Evolutionary conservation across 306 rosid genomes (phyloP).

Genomic region (Vigna trinervia): DNA sequence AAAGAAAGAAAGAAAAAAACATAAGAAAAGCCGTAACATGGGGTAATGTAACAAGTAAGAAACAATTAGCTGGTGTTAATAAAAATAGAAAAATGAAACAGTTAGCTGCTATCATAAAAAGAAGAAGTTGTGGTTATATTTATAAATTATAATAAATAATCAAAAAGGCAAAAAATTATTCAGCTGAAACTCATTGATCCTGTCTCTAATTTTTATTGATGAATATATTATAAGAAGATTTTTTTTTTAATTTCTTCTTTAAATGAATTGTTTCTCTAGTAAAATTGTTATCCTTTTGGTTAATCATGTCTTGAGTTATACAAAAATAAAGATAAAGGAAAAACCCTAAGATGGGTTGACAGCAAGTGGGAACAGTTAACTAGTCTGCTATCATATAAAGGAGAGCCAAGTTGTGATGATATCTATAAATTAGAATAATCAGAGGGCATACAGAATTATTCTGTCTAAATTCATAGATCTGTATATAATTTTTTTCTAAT

Average conservation of each 20-base stretch:
- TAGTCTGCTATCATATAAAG: neutral
- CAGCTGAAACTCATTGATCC: neutral
- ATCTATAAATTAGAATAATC: neutral
- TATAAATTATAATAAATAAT: neutral
- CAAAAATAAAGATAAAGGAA: no score
- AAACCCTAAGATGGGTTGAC: no score
- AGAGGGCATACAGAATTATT: neutral
- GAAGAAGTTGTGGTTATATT: neutral
- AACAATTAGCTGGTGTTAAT: neutral
- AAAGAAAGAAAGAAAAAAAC: neutral
- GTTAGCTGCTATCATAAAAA: neutral
- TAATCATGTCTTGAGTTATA: no score
- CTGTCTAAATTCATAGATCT: neutral
- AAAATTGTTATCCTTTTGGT: no score
- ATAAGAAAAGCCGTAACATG: neutral
- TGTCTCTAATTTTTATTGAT: neutral
- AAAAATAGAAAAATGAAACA: neutral
- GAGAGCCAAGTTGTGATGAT: neutral
- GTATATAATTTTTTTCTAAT: neutral
- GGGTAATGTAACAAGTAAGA: neutral
- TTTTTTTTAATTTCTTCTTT: neutral
- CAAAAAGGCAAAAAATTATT: neutral
- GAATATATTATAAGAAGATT: neutral
- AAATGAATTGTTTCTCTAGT: no score
- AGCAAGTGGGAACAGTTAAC: neutral